These are phyloP conservation scores for Arachnopeziza araneosa DNA, from an alignment of 2,329 filamentous ascomycete genomes.

Conservation along the genomic window DNA sequence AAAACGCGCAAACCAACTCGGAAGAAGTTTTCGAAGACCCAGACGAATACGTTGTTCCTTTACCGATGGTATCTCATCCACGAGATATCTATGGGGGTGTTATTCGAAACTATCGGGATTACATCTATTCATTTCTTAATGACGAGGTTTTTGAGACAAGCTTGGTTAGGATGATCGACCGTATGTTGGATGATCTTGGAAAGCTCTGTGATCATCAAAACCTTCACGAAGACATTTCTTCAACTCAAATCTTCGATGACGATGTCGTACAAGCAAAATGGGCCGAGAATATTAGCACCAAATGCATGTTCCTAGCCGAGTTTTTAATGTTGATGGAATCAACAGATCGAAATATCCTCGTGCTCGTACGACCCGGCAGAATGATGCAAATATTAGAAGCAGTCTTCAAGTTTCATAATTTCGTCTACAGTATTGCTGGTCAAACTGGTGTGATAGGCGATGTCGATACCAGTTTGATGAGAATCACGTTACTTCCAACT, in stretches of 20 bases:
- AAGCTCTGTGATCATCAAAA: slow-evolving; percentile 54
- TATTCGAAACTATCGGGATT: slow-evolving; percentile 38
- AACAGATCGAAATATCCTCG: slow-evolving; percentile 43
- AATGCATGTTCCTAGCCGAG: slow-evolving; percentile 54
- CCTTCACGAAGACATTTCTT: slow-evolving; percentile 41
- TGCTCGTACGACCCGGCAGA: slow-evolving; percentile 46
- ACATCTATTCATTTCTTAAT: slow-evolving; percentile 45
- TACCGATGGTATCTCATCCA: slow-evolving; percentile 50
- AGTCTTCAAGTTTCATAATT: slow-evolving; percentile 39
- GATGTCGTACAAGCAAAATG: slow-evolving; percentile 44
- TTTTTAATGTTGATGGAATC: slow-evolving; percentile 42
- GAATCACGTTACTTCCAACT: slow-evolving; percentile 25
- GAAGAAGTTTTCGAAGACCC: neutral
- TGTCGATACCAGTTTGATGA: slow-evolving; percentile 15
- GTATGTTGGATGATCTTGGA: slow-evolving; percentile 45
- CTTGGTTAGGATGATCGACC: slow-evolving; percentile 43
- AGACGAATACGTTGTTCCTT: slow-evolving; percentile 46
- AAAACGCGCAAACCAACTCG: neutral
- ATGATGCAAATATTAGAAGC: slow-evolving; percentile 48
- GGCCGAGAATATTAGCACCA: slow-evolving; percentile 50
- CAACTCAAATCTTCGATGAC: slow-evolving; percentile 34
- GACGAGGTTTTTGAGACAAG: slow-evolving; percentile 37
- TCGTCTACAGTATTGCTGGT: slow-evolving; percentile 29
- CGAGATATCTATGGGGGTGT: slow-evolving; percentile 48
- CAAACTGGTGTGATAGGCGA: slow-evolving; percentile 23